Evolutionary conservation across 352 stramenopile species (phyloP).

Genomic region (Globisporangium paroecandrum): DNA sequence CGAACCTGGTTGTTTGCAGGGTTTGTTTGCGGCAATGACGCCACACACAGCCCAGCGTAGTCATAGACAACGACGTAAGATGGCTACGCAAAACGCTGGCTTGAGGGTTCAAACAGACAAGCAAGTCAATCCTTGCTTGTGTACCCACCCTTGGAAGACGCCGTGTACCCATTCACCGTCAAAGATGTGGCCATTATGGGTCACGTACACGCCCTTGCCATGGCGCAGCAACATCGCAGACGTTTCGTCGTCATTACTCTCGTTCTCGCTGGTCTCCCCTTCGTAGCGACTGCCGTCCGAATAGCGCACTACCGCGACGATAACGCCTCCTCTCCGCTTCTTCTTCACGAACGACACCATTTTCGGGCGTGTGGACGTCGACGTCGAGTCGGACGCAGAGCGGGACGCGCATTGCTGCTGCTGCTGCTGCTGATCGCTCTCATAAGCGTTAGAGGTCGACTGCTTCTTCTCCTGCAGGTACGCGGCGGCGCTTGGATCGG

Average conservation of each 20-base stretch:
- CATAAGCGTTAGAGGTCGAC: neutral
- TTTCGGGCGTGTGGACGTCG: slow-evolving; percentile 18
- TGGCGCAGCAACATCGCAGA: slow-evolving; percentile 43
- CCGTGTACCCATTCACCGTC: slow-evolving; percentile 81
- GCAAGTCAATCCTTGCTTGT: slow-evolving; percentile 1
- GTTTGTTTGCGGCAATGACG: neutral
- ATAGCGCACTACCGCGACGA: slow-evolving; percentile 49
- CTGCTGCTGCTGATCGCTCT: slow-evolving; percentile 6
- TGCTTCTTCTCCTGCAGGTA: slow-evolving; percentile 21
- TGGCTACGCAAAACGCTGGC: neutral
- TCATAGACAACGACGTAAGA: slow-evolving; percentile 4
- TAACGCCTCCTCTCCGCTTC: slow-evolving; percentile 30
- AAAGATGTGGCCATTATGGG: slow-evolving; percentile 60
- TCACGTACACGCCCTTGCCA: slow-evolving; percentile 54
- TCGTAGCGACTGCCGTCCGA: slow-evolving; percentile 66
- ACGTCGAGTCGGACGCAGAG: neutral
- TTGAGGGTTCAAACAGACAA: neutral
- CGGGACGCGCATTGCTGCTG: neutral
- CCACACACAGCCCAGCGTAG: slow-evolving; percentile 3
- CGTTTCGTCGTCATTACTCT: slow-evolving; percentile 27
- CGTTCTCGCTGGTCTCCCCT: slow-evolving; percentile 25
- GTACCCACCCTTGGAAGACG: slow-evolving; percentile 76
- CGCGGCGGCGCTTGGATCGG: slow-evolving; percentile 18
- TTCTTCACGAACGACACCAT: slow-evolving; percentile 50
- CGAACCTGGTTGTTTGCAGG: slow-evolving; percentile 49